phyloP scores from a whole-genome alignment of 352 stramenopile genomes.

The Globisporangium paroecandrum region DNA sequence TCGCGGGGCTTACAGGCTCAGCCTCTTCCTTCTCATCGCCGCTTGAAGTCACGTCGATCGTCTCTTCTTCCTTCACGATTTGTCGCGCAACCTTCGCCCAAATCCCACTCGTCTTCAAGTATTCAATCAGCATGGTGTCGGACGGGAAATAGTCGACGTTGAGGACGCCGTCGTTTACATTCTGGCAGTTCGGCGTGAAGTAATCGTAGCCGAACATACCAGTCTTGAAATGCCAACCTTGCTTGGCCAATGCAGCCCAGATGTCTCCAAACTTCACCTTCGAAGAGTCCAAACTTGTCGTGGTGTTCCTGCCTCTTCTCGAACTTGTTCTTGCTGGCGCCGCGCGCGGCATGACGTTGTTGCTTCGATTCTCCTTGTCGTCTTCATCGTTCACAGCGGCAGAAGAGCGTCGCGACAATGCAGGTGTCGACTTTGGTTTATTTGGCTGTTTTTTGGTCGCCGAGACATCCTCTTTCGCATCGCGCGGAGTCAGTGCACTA shows the following conservation, averaged over 20 bases:
- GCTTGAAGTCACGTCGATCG: slow-evolving; percentile 24
- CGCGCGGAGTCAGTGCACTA: not conserved
- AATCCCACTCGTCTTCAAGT: slow-evolving; percentile 48
- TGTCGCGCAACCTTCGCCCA: slow-evolving; percentile 41
- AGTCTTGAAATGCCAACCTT: slow-evolving; percentile 50
- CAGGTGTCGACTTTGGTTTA: not conserved
- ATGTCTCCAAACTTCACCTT: slow-evolving; percentile 67
- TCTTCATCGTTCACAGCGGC: slow-evolving; percentile 18
- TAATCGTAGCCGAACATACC: slow-evolving; percentile 45
- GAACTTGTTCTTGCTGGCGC: not conserved
- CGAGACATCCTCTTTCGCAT: not conserved
- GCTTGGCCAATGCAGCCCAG: slow-evolving; percentile 40
- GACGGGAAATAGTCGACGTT: slow-evolving; percentile 55
- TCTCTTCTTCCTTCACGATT: slow-evolving; percentile 32
- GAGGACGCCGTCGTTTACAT: slow-evolving; percentile 26
- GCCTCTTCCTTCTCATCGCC: slow-evolving; percentile 21
- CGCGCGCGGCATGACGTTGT: slow-evolving; percentile 6
- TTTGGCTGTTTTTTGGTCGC: not conserved
- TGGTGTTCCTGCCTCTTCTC: not conserved
- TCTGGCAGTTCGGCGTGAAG: slow-evolving; percentile 55
- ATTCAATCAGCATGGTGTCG: slow-evolving; percentile 36
- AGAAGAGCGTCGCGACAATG: not conserved
- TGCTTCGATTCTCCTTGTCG: slow-evolving; percentile 16
- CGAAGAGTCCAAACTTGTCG: not conserved
- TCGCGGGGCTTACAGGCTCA: not conserved